phyloP scores from a whole-genome alignment of 176 grass and related monocot species.

The Oryza punctata region DNA sequence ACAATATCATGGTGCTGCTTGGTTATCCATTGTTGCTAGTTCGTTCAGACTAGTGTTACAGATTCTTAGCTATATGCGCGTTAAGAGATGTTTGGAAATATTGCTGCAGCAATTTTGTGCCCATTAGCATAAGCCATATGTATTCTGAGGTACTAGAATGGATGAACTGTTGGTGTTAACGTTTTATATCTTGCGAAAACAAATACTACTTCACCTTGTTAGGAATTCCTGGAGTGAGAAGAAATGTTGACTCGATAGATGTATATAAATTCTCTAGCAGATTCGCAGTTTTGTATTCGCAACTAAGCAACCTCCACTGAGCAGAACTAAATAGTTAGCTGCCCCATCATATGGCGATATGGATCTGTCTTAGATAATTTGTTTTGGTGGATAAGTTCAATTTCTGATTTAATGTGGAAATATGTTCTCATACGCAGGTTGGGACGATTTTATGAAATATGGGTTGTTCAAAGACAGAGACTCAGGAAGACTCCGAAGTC shows the following conservation, averaged over 20 bases:
- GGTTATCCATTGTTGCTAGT: not conserved
- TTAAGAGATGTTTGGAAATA: not conserved
- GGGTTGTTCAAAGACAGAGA: constrained; percentile 31
- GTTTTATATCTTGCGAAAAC: not conserved
- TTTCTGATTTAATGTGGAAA: constrained; percentile 3
- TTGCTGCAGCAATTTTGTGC: not conserved
- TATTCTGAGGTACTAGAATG: not conserved
- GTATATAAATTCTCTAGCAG: not conserved
- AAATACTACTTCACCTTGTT: not conserved
- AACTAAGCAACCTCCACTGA: not conserved
- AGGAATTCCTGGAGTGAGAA: not conserved
- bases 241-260: not conserved
- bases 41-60: not conserved
- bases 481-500: constrained; percentile 22
- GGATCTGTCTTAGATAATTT: not conserved
- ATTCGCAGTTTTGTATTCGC: not conserved
- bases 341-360: not conserved
- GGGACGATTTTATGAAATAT: constrained; percentile 42
- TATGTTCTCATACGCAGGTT: constrained; percentile 37
- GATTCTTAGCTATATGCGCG: not conserved
- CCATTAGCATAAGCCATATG: not conserved
- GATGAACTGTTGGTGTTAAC: not conserved
- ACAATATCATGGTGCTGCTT: not conserved
- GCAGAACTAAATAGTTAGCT: not conserved
- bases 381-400: not conserved